Conservation (phyloP, 2,329 filamentous ascomycete species). For the Nothopassalora personata region DNA sequence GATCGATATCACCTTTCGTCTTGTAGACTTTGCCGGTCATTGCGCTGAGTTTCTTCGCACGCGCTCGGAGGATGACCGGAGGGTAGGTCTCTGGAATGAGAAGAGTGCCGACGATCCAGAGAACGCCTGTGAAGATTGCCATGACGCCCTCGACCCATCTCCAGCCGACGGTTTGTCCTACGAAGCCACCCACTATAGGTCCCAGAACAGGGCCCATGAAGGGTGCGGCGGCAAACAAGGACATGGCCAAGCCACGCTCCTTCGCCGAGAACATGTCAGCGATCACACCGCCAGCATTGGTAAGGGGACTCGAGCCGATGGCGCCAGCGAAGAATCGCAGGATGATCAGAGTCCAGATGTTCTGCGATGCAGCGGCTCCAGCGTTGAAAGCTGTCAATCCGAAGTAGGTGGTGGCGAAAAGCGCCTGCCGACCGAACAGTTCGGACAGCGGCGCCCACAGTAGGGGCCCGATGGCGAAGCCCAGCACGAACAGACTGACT, state of each 20-base stretch:
- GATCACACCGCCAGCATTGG: slow-evolving; percentile 45
- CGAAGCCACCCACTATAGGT: slow-evolving; percentile 62
- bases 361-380: slow-evolving; percentile 40
- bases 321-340: slow-evolving; percentile 44
- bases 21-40: slow-evolving; percentile 53
- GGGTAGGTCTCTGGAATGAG: slow-evolving; percentile 57
- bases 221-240: slow-evolving; percentile 61
- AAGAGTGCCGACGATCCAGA: slow-evolving; percentile 52
- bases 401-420: slow-evolving; percentile 36
- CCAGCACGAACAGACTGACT: slow-evolving; percentile 60
- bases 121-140: slow-evolving; percentile 56
- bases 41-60: slow-evolving; percentile 48
- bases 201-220: slow-evolving; percentile 61
- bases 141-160: slow-evolving; percentile 62
- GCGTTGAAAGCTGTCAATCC: slow-evolving; percentile 39
- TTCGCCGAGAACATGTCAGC: slow-evolving; percentile 43
- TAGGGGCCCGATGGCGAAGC: slow-evolving; percentile 52
- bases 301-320: slow-evolving; percentile 41
- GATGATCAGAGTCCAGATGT: slow-evolving; percentile 41
- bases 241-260: slow-evolving; percentile 49
- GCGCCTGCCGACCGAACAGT: slow-evolving; percentile 47
- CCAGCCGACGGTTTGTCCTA: slow-evolving; percentile 60
- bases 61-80: slow-evolving; percentile 51
- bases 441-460: slow-evolving; percentile 58
- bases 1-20: slow-evolving; percentile 40